phyloP scores from a whole-genome alignment of 345 rosid genomes.

The Linum lewisii region DNA sequence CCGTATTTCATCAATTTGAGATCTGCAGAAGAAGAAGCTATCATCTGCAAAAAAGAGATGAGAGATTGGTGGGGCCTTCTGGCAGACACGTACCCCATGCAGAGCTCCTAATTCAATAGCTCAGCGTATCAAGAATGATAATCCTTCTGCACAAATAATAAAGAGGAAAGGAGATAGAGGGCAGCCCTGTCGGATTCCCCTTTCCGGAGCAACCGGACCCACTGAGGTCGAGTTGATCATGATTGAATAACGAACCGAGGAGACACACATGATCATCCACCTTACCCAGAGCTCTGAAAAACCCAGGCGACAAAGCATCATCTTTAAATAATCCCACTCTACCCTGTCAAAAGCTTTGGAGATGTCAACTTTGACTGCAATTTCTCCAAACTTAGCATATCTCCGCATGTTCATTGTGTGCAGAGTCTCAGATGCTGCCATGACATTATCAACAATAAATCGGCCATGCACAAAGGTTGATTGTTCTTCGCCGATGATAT shows the following conservation, averaged over 20 bases:
- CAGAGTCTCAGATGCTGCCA: background rate
- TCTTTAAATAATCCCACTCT: background rate
- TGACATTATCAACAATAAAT: background rate
- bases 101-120: too few relatives aligned
- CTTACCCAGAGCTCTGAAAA: background rate
- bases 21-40: too few relatives aligned
- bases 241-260: background rate
- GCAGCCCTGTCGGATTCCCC: background rate
- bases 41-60: too few relatives aligned
- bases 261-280: background rate
- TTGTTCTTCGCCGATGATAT: background rate
- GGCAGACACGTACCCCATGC: too few relatives aligned
- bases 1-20: too few relatives aligned
- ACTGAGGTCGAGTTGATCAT: background rate
- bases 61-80: too few relatives aligned
- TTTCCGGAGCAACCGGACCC: background rate
- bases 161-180: background rate
- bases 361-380: background rate
- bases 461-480: background rate
- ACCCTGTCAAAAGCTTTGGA: conserved; percentile 1
- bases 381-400: background rate
- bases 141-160: background rate
- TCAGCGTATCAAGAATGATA: too few relatives aligned
- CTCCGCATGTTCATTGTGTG: background rate
- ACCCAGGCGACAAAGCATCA: background rate